A percentile compares a stretch with the other conserved stretches of the same genome.
Conservation (phyloP, 371 early-diverging fungal species). For the Phascolomyces articulosus region DNA sequence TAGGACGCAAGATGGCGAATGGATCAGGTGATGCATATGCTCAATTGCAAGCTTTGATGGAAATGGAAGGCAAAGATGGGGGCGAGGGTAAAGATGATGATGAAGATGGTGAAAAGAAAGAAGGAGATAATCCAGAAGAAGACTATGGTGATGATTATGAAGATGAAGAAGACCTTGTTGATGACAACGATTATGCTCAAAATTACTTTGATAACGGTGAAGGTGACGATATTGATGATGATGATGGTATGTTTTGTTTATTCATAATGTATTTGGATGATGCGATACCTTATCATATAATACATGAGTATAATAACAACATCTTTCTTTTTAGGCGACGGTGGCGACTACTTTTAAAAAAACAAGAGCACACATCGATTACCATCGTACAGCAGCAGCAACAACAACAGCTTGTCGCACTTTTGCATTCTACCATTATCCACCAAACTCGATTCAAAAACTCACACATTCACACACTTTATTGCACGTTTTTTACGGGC, state of each 20-base stretch:
- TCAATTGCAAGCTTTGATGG: constrained; percentile 38
- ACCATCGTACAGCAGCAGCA: not conserved
- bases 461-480: too few relatives aligned
- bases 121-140: constrained; percentile 27
- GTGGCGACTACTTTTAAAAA: constrained; percentile 12
- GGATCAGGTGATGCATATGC: constrained; percentile 23
- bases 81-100: constrained; percentile 35
- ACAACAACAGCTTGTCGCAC: not conserved
- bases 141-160: constrained; percentile 37
- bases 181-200: constrained; percentile 56
- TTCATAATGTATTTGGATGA: too few relatives aligned
- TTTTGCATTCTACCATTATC: not conserved
- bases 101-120: constrained; percentile 35
- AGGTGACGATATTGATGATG: constrained; percentile 52
- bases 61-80: constrained; percentile 30
- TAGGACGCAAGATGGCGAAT: constrained; percentile 20
- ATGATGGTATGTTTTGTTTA: constrained; percentile 30
- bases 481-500: too few relatives aligned
- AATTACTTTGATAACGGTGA: constrained; percentile 63
- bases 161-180: constrained; percentile 57
- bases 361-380: not conserved
- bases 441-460: too few relatives aligned
- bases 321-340: constrained; percentile 10
- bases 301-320: not conserved
- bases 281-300: too few relatives aligned